Evolutionary conservation across 2,329 filamentous ascomycete species (phyloP).

Genomic region (Ophiocordyceps unilateralis): DNA sequence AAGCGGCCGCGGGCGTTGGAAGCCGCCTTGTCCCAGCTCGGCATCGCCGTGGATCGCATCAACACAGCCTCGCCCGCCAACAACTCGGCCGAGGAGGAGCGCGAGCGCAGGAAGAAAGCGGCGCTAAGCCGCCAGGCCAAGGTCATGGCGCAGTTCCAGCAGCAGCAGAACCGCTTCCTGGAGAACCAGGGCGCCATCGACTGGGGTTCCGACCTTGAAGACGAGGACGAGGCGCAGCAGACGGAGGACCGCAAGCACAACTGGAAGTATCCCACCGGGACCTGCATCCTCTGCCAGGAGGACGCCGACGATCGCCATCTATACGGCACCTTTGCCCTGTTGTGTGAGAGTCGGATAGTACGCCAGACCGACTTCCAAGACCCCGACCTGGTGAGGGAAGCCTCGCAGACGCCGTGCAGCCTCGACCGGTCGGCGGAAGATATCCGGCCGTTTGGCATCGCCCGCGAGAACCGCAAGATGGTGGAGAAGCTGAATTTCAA

Average conservation of each 20-base stretch:
- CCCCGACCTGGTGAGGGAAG: conserved; percentile 70
- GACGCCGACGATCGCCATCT: conserved; percentile 77
- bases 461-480: conserved; percentile 65
- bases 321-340: conserved; percentile 83
- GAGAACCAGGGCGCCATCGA: conserved; percentile 75
- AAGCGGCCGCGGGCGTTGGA: conserved; percentile 61
- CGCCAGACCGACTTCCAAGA: conserved; percentile 75
- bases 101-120: conserved; percentile 75
- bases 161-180: conserved; percentile 91
- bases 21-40: conserved; percentile 43
- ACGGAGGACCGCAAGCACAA: conserved; percentile 44
- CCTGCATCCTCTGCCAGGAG: conserved; percentile 92
- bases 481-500: conserved; percentile 60
- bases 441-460: conserved; percentile 77
- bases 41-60: conserved; percentile 58
- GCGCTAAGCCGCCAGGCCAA: conserved; percentile 77
- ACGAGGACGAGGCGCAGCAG: conserved; percentile 41
- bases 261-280: conserved; percentile 84
- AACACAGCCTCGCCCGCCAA: conserved; percentile 68
- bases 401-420: conserved; percentile 57
- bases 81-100: conserved; percentile 50
- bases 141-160: conserved; percentile 96
- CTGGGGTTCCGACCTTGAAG: conserved; percentile 68
- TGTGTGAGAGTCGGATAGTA: conserved; percentile 72
- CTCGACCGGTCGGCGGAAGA: conserved; percentile 73